A percentile compares a stretch with the other conserved stretches of the same genome.
These are phyloP conservation scores for Neurospora sp. DNA, from an alignment of 495 filamentous ascomycete genomes.

Conservation along the genomic window DNA sequence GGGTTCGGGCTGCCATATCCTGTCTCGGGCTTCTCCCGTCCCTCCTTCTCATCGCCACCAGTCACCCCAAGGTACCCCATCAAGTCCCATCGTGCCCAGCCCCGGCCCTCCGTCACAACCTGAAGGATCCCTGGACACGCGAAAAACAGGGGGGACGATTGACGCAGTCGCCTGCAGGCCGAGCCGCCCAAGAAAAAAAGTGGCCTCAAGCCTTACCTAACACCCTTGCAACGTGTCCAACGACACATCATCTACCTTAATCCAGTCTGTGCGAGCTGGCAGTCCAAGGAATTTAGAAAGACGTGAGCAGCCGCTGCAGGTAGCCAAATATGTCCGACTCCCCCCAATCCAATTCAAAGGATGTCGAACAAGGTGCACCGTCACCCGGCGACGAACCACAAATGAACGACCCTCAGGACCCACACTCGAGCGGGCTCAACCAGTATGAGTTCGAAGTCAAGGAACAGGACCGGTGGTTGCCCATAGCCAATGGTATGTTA, in stretches of 20 bases:
- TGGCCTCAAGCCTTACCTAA: constrained; percentile 35
- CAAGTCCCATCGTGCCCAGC: constrained; percentile 12
- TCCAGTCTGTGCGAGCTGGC: constrained; percentile 42
- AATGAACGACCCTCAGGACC: constrained; percentile 51
- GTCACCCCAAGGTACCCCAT: constrained; percentile 3
- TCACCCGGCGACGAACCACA: constrained; percentile 76
- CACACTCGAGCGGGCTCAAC: constrained; percentile 47
- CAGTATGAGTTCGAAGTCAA: constrained; percentile 95
- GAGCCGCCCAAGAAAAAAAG: constrained; percentile 28
- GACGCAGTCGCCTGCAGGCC: constrained; percentile 39
- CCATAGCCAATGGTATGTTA: constrained; percentile 94
- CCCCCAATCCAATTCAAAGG: constrained; percentile 88
- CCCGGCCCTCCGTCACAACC: constrained; percentile 37
- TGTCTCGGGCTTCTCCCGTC: constrained; percentile 13
- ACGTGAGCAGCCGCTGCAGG: constrained; percentile 54
- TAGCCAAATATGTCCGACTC: constrained; percentile 87
- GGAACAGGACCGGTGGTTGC: constrained; percentile 98
- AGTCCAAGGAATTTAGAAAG: constrained; percentile 47
- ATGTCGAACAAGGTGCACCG: constrained; percentile 85
- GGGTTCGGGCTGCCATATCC: constrained; percentile 14
- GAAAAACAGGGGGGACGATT: constrained; percentile 28
- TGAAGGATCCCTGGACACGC: constrained; percentile 33
- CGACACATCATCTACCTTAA: constrained; percentile 41
- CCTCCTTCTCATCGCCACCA: constrained; percentile 15
- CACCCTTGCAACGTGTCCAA: constrained; percentile 45